Base-by-base conservation (phyloP, 2,329 filamentous ascomycete genomes). In the Chaetomiaceae sp. region DNA sequence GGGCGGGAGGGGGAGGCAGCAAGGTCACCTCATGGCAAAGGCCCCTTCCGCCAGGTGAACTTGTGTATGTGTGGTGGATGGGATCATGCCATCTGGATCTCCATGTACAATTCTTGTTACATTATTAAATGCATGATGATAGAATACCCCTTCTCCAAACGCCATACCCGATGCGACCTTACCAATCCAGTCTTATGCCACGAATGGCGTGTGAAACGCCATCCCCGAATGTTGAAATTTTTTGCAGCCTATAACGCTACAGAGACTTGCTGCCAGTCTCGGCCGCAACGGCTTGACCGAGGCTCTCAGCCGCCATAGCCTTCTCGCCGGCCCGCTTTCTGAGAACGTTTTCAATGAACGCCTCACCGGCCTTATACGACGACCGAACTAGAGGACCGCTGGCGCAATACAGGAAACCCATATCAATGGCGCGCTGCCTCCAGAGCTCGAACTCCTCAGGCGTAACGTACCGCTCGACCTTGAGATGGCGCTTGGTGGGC, bases 331-430 rank as follows among this genome's bases (percentile, higher is more conserved):
- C 79, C 46, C 90, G 78, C 81, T 95, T 95, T 72, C 89, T 88
- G 55, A 99, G 74, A 18, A 99, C 92, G 64, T 99, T 99, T 78
- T 99, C 94, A 62, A 99, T 99, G 68, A 99, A 99, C 1, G 90
- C 90, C 75, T 99, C 94, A 33, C 94, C 94, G 2, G 94, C 94
- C 77, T 99, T 99, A 75, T 99, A 99, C 42, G 89, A 95, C 61
- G 90, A 96, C 55, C 94, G 82, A 21, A 99, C 92, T 43, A 99
- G 75, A 1, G 94, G 94, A 0, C 94, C 94, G 53, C 88, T 94
- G 13, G 94, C 94, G 68, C 90, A 95, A 75, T 97, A 99, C 62
- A 99, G 72, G 78, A 99, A 99, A 43, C 94, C 94, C 84, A 97
- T 83, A 58, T 96, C 90, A 41, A 97, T 77, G 34, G 94, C 92